Percentiles rank a stretch among this genome's conserved stretches.
These are phyloP conservation scores for Ophiostoma australiae DNA, from an alignment of 2,329 filamentous ascomycete species.

Conservation along the genomic window DNA sequence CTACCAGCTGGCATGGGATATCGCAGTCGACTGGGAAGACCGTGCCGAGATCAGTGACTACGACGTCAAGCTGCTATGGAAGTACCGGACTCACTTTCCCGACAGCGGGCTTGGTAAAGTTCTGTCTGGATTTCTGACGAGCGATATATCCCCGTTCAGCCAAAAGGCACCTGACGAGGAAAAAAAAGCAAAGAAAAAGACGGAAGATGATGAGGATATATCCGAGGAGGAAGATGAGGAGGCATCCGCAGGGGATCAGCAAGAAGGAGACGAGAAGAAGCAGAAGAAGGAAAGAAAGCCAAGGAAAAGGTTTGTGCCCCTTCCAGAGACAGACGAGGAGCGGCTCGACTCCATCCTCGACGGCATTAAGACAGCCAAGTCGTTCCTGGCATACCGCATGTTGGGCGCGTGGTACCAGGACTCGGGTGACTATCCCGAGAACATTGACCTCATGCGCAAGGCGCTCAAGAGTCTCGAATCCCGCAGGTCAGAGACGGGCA, in stretches of 20 bases:
- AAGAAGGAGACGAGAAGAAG: background rate
- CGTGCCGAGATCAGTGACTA: constrained; percentile 67
- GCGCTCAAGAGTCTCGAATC: constrained; percentile 57
- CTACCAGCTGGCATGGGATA: constrained; percentile 83
- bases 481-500: constrained; percentile 62
- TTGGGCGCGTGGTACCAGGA: constrained; percentile 78
- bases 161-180: constrained; percentile 27
- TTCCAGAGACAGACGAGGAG: constrained; percentile 68
- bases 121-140: constrained; percentile 74
- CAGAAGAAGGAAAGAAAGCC: constrained; percentile 34
- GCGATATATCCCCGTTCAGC: constrained; percentile 78
- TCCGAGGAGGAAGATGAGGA: background rate
- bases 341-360: constrained; percentile 75
- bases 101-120: constrained; percentile 77
- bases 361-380: constrained; percentile 62
- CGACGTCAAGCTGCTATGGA: constrained; percentile 70
- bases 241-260: background rate
- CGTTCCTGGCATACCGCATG: constrained; percentile 75
- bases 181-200: constrained; percentile 24
- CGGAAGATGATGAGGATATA: background rate
- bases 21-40: constrained; percentile 86
- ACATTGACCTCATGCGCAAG: constrained; percentile 72
- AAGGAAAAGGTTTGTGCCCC: constrained; percentile 31
- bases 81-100: constrained; percentile 80
- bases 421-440: constrained; percentile 78